Evolutionary conservation across 2,329 filamentous ascomycete species (phyloP), one percentile per base, ranked within the genome.

Genomic region (Rutstroemia sp.): DNA sequence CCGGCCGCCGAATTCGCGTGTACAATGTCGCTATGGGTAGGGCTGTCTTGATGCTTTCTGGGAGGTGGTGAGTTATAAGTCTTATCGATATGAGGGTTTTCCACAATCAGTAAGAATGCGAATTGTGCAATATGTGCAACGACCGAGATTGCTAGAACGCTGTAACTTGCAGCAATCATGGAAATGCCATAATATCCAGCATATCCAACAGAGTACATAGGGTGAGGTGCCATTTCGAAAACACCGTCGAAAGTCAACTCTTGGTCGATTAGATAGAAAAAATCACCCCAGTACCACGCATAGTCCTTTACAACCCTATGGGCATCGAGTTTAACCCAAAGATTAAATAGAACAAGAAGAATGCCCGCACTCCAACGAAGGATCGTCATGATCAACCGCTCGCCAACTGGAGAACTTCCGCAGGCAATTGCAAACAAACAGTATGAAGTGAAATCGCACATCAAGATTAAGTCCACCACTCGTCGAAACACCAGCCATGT

Each of bases 241-340:
- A 99, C 94, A 56, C 94, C 94, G 69, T 99, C 94, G 72, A 99
- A 99, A 50, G 92, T 97, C 70, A 99, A 78, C 69, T 96, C 90
- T 74, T 97, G 92, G 73, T 99, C 94, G 71, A 99, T 89, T 68
- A 99, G 85, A 73, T 91, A 99, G 78, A 97, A 99, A 75, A 97
- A 97, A 73, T 99, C 94, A 60, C 94, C 94, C 94, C 94, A 99
- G 74, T 97, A 99, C 94, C 94, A 99, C 27, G 94, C 94, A 75
- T 92, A 99, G 73, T 99, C 94, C 73, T 97, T 97, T 69, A 99
- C 94, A 50, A 99, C 94, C 59, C 94, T 83, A 72, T 99, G 94
- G 19, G 94, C 94, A 73, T 99, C 94, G 60, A 99, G 79, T 75
- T 99, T 99, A 61, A 99, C 94, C 92, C 94, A 97, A 21, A 97